These are phyloP conservation scores for Mycogone perniciosa DNA, from an alignment of 2,329 filamentous ascomycete genomes.

Conservation along the genomic window DNA sequence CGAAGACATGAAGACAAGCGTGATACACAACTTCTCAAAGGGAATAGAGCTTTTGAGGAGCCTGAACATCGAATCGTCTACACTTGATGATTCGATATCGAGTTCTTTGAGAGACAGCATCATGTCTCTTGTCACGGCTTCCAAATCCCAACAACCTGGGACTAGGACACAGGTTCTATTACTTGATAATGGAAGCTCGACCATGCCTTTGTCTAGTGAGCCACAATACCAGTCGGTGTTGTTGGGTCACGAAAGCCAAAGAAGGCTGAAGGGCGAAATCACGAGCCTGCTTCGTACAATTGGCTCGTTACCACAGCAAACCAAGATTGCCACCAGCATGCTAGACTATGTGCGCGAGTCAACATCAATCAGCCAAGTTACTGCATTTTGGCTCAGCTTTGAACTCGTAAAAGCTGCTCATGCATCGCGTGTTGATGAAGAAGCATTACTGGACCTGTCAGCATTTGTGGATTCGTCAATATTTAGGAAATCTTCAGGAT, in stretches of 20 bases:
- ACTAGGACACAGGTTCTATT: conserved; percentile 22
- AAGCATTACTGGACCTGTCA: conserved; percentile 58
- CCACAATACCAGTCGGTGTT: conserved; percentile 54
- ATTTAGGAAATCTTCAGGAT: no score
- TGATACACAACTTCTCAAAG: conserved; percentile 69
- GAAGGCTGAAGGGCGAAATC: conserved; percentile 52
- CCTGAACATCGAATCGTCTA: conserved; percentile 57
- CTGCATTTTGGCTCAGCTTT: conserved; percentile 75
- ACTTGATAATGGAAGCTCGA: conserved; percentile 19
- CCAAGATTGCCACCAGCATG: conserved; percentile 58
- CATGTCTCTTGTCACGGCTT: conserved; percentile 29
- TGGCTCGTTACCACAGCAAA: conserved; percentile 51
- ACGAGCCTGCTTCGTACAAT: conserved; percentile 50
- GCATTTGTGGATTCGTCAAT: conserved; percentile 24
- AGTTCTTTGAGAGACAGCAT: conserved; percentile 71
- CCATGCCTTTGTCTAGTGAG: conserved; percentile 11
- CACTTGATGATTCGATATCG: conserved; percentile 61
- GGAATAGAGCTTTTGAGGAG: conserved; percentile 60
- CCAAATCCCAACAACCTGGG: conserved; percentile 11
- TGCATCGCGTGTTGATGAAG: conserved; percentile 46
- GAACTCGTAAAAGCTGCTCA: conserved; percentile 59
- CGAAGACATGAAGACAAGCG: conserved; percentile 65
- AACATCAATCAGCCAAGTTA: conserved; percentile 53
- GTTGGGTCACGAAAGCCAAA: conserved; percentile 59
- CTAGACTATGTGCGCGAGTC: conserved; percentile 56